Conservation (phyloP, 1,284 basidiomycete species). For the Trichosporon faecale region DNA sequence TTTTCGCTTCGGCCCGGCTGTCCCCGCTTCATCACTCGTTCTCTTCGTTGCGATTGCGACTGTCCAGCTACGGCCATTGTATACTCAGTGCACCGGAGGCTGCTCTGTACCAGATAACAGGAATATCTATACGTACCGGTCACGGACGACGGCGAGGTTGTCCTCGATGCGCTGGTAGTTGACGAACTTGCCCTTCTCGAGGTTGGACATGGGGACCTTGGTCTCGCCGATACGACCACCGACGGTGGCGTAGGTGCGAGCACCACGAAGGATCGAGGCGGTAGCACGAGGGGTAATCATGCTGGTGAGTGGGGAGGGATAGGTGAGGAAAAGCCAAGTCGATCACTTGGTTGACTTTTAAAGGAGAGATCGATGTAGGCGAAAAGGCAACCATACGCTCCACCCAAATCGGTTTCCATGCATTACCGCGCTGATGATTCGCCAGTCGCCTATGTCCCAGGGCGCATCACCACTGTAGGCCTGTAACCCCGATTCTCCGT, state of each 20-base stretch:
- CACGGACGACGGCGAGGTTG: constrained; percentile 79
- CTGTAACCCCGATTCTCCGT: constrained; percentile 12
- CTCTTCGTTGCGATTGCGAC: neutral
- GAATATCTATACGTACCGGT: constrained; percentile 59
- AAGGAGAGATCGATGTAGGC: constrained; percentile 11
- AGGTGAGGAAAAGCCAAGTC: constrained; percentile 8
- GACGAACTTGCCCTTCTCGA: constrained; percentile 71
- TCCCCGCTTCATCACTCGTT: neutral
- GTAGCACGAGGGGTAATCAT: constrained; percentile 40
- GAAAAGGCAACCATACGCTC: constrained; percentile 1
- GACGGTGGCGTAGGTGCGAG: constrained; percentile 46
- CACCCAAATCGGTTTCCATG: constrained; percentile 2
- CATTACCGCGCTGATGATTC: neutral
- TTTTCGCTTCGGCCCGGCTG: neutral
- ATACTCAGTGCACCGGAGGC: neutral
- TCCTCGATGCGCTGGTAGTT: constrained; percentile 98
- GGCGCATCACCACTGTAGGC: constrained; percentile 1
- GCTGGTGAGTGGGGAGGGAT: constrained; percentile 14
- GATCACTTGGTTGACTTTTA: constrained; percentile 14
- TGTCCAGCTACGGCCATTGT: neutral
- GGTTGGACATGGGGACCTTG: constrained; percentile 91
- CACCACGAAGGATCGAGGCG: constrained; percentile 34
- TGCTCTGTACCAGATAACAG: neutral
- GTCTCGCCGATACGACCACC: constrained; percentile 69
- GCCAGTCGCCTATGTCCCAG: constrained; percentile 1